Base-by-base conservation (phyloP, 2,329 filamentous ascomycete species). In the Cordyceps militaris region DNA sequence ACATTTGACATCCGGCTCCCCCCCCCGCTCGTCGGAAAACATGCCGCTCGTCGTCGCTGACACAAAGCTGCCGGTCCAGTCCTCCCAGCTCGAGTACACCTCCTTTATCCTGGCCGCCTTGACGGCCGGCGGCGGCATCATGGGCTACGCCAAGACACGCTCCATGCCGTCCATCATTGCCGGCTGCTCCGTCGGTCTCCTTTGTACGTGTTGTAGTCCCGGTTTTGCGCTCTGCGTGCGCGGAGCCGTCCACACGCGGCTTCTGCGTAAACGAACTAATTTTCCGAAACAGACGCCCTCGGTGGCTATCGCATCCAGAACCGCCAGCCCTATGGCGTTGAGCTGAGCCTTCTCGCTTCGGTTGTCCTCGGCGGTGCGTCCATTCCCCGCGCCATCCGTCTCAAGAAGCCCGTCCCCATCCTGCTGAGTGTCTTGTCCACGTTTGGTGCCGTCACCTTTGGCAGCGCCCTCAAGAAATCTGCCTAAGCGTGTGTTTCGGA, bases 151-250 rank as follows among this genome's bases (percentile, higher is more conserved):
- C 46, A 86, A 87, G 70, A 94, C 92, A 0, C 83, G 90, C 59
- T 97, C 92, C 24, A 71, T 96, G 51, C 93, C 93, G 38, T 96
- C 91, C 13, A 80, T 97, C 64, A 85, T 83, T 13, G 94, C 94
- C 14, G 94, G 94, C 54, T 78, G 90, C 64, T 86, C 87, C 34
- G 91, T 99, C 63, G 94, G 94, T 51, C 64, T 79, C 14, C 70
- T 85, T 19, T 84, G 80, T 84, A 75, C 47, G 76, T 40, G 16
- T 32, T 28, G n/a, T 30, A 14, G 40, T 10, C 10, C 28, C 16
- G 11, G n/a, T 8, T n/a, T 21, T 19, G n/a, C n/a, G n/a, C n/a
- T n/a, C n/a, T n/a, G n/a, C n/a, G n/a, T n/a, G n/a, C n/a, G n/a
- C n/a, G n/a, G n/a, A n/a, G n/a, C n/a, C n/a, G n/a, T n/a, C n/a